Conservation (phyloP, 148 eudicot genomes). For the Talinum fruticosum region DNA sequence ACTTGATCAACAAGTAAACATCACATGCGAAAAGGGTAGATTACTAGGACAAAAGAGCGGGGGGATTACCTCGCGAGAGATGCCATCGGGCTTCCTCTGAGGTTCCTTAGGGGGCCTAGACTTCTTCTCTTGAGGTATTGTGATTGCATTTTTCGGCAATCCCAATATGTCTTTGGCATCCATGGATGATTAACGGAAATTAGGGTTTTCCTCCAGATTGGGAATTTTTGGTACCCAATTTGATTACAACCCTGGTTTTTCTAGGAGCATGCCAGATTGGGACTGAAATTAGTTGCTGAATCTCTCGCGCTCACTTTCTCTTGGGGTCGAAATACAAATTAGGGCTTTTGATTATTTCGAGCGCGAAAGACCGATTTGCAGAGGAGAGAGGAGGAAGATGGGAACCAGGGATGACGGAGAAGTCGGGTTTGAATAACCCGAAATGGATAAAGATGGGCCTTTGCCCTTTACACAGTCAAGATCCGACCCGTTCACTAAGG, state of each 20-base stretch:
- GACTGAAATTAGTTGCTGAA: not conserved
- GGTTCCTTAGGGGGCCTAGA: conserved; percentile 74
- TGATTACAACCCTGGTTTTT: too few relatives aligned
- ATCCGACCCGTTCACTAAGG: not conserved
- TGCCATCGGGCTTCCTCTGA: conserved; percentile 90
- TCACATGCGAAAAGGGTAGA: not conserved
- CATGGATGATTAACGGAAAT: conserved; percentile 36
- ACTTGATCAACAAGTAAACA: not conserved
- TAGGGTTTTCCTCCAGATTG: conserved; percentile 28
- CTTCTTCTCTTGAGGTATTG: conserved; percentile 60
- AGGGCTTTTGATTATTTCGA: conserved; percentile 17
- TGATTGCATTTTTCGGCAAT: conserved; percentile 50
- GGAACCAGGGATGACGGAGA: not conserved
- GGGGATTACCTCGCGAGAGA: conserved; percentile 70
- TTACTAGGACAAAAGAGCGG: not conserved
- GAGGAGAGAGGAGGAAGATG: not conserved
- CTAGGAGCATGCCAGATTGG: not conserved
- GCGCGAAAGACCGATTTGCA: conserved; percentile 15
- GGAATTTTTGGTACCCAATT: not conserved
- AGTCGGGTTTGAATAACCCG: not conserved
- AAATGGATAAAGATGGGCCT: not conserved
- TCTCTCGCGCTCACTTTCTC: not conserved
- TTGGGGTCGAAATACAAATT: not conserved
- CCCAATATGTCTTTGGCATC: conserved; percentile 91
- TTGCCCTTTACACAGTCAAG: not conserved